Evolutionary conservation across 129 eudicot genomes (phyloP), one percentile per base, ranked within the genome.

Genomic region (Arctium lappa): DNA sequence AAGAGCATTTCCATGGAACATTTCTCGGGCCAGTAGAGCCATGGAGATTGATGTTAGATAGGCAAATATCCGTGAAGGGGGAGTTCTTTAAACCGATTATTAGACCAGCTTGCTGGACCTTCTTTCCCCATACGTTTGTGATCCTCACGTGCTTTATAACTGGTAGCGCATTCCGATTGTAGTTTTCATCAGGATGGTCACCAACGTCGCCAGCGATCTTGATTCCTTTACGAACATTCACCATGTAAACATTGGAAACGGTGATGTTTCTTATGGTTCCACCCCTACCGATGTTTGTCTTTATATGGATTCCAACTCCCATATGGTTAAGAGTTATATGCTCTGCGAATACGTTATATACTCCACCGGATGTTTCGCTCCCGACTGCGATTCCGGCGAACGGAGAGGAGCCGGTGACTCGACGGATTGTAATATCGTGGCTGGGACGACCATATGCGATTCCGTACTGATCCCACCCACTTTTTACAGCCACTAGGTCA

Each of bases 391-490:
- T 22, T 6, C 90, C 93, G 0, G 98, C 86, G 39, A 95, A 95
- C 0, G 86, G 75, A 44, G 82, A 87, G 5, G 97, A 88, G 81
- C 88, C 88, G 8, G 85, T 84, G 68, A 89, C 73, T 18, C 82
- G 80, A 39, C 86, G 80, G 77, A 92, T 75, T 88, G 93, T 79
- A 87, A 89, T 53, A 62, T 66, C 80, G 79, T 76, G 40, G 89
- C 87, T 91, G 9, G 98, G 91, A 84, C 80, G 88, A 37, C 73
- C 80, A 18, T 90, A 94, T 11, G 87, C 69, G 39, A 94, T 91
- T 12, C 98, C 98, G 13, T 94, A 90, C 68, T 94, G 87, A 56
- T 94, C 98, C 98, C 98, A 94, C 0, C 98, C 97, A 18, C 98
- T 94, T 85, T 94, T 94, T 0, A 94, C 89, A 1, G 89, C 89